A percentile compares a stretch with the other conserved stretches of the same genome.
Conservation (phyloP, 176 grass and related monocot genomes). For the Eleusine coracana region DNA sequence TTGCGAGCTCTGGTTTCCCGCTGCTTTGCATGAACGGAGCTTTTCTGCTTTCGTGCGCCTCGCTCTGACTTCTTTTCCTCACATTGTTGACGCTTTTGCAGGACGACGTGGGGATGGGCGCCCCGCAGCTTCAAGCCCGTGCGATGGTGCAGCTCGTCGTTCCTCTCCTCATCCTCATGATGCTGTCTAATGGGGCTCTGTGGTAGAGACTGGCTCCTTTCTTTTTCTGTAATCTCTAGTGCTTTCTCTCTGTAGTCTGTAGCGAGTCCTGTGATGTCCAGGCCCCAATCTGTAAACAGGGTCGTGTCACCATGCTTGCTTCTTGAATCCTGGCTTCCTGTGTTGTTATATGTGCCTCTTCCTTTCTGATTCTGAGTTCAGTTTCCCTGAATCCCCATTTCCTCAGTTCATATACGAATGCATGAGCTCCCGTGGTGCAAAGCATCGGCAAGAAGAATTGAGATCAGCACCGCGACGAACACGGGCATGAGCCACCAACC, state of each 20-base stretch:
- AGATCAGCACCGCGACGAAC: conserved; percentile 38
- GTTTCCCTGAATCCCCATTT: neutral
- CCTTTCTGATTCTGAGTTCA: neutral
- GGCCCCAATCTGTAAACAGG: conserved; percentile 23
- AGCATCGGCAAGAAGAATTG: conserved; percentile 35
- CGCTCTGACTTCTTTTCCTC: conserved; percentile 23
- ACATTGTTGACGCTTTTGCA: conserved; percentile 40
- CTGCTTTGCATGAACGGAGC: neutral
- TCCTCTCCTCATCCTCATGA: conserved; percentile 29
- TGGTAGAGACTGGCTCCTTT: neutral
- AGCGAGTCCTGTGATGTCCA: neutral
- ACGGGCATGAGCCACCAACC: neutral
- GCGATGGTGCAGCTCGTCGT: conserved; percentile 23
- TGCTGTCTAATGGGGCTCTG: conserved; percentile 21
- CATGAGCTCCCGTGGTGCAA: conserved; percentile 46
- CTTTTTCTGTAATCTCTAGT: conserved; percentile 26
- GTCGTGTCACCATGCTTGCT: neutral
- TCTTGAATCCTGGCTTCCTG: neutral
- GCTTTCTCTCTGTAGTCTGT: neutral
- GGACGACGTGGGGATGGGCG: conserved; percentile 48
- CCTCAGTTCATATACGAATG: neutral
- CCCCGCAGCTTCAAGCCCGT: conserved; percentile 11
- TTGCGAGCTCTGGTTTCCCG: conserved; percentile 26
- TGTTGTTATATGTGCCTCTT: neutral
- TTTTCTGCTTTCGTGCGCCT: conserved; percentile 17